Evolutionary conservation across 2,329 filamentous ascomycete species (phyloP).

Genomic region (Exophiala xenobiotica): DNA sequence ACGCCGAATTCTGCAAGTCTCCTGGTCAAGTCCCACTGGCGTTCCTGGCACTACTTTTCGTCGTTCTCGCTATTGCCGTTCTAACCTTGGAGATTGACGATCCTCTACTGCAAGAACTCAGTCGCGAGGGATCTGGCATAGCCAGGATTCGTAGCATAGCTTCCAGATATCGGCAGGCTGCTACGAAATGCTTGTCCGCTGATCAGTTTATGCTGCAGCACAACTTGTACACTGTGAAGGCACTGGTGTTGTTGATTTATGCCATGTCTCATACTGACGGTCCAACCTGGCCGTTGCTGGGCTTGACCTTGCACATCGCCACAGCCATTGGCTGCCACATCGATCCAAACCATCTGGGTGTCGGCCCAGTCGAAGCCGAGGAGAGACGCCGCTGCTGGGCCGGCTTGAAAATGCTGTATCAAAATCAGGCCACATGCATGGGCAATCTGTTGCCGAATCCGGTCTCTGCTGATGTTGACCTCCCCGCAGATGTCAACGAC

Average conservation of each 20-base stretch:
- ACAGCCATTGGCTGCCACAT: slow-evolving; percentile 44
- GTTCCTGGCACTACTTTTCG: slow-evolving; percentile 43
- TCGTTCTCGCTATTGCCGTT: slow-evolving; percentile 41
- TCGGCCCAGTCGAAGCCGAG: slow-evolving; percentile 40
- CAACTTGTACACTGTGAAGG: slow-evolving; percentile 42
- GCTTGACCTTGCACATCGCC: slow-evolving; percentile 42
- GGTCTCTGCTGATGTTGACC: slow-evolving; percentile 34
- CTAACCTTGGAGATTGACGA: slow-evolving; percentile 40
- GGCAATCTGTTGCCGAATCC: slow-evolving; percentile 37
- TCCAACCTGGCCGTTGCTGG: slow-evolving; percentile 42
- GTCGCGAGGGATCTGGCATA: slow-evolving; percentile 38
- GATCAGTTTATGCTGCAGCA: slow-evolving; percentile 41
- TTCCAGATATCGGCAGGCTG: slow-evolving; percentile 39
- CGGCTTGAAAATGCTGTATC: slow-evolving; percentile 43
- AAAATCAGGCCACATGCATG: slow-evolving; percentile 39
- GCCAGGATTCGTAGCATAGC: slow-evolving; percentile 40
- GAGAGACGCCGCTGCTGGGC: slow-evolving; percentile 43
- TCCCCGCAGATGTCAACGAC: slow-evolving; percentile 40
- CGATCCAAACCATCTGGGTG: slow-evolving; percentile 39
- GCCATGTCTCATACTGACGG: slow-evolving; percentile 39
- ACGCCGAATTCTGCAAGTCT: slow-evolving; percentile 39
- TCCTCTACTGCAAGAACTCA: slow-evolving; percentile 39
- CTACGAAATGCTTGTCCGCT: slow-evolving; percentile 41
- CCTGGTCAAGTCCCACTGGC: slow-evolving; percentile 37
- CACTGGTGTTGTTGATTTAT: slow-evolving; percentile 42